Evolutionary conservation across 345 rosid species (phyloP).

Genomic region (Populus tremula): DNA sequence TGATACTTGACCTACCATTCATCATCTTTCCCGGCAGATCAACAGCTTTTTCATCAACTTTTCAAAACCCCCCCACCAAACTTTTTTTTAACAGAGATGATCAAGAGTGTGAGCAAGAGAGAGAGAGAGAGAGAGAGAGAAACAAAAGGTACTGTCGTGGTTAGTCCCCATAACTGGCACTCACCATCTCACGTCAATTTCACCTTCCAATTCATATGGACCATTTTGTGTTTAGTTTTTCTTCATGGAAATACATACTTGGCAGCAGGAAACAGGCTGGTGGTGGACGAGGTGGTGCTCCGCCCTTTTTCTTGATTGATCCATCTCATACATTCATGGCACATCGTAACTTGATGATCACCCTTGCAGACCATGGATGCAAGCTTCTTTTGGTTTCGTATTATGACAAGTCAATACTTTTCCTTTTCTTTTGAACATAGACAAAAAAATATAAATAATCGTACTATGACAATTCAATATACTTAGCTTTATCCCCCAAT

Average conservation of each 20-base stretch:
- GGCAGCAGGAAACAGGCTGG: not conserved
- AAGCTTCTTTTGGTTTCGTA: not conserved
- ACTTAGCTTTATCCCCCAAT: no score
- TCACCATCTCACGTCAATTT: conserved; percentile 4
- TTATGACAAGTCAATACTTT: conserved; percentile 4
- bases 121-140: not conserved
- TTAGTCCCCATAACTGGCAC: not conserved
- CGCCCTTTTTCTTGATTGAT: not conserved
- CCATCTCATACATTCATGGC: not conserved
- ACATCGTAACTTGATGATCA: not conserved
- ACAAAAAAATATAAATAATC: no score
- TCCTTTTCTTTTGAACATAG: not conserved
- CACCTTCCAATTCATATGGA: not conserved
- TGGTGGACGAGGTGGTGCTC: not conserved
- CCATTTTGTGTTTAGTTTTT: not conserved
- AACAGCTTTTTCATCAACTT: not conserved
- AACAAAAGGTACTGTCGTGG: not conserved
- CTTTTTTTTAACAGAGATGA: not conserved
- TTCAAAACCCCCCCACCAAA: not conserved
- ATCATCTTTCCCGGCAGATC: conserved; percentile 15
- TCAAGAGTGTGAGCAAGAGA: not conserved
- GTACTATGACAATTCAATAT: no score
- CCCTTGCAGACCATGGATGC: not conserved
- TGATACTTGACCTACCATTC: conserved; percentile 34
- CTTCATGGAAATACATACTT: not conserved